phyloP scores from a whole-genome alignment of 83 land plant genomes.

The Isoetes engelmannii region DNA sequence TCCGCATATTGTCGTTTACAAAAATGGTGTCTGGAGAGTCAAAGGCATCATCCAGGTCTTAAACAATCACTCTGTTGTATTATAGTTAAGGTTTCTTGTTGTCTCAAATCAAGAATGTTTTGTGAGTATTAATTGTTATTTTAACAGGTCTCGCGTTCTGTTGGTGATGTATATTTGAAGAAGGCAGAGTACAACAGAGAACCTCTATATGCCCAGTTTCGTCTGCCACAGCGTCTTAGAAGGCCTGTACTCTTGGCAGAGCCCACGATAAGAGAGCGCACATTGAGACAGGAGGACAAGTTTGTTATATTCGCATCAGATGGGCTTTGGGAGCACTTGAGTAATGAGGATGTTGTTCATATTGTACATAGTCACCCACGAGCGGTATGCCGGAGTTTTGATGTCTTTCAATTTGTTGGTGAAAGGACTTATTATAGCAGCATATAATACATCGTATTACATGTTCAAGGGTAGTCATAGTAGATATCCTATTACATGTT shows the following conservation, averaged over 20 bases:
- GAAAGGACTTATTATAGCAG: too few species aligned
- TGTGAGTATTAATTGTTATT: not conserved
- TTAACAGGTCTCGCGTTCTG: constrained; percentile 55
- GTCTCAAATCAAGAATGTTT: too few species aligned
- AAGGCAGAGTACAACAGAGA: constrained; percentile 41
- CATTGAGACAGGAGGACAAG: constrained; percentile 20
- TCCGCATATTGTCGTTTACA: constrained; percentile 17
- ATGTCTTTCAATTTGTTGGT: too few species aligned
- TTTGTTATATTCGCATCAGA: constrained; percentile 44
- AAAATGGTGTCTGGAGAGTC: constrained; percentile 61
- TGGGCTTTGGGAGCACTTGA: constrained; percentile 54
- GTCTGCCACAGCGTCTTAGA: constrained; percentile 37
- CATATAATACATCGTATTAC: too few species aligned
- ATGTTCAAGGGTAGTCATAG: too few species aligned
- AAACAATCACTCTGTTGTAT: too few species aligned
- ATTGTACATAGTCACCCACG: constrained; percentile 42
- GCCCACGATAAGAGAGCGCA: constrained; percentile 33
- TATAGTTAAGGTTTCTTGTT: too few species aligned
- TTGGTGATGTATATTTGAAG: constrained; percentile 58
- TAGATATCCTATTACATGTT: too few species aligned
- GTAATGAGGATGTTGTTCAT: constrained; percentile 46
- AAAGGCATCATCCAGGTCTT: constrained; percentile 68
- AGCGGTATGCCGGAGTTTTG: constrained; percentile 27
- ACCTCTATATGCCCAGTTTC: constrained; percentile 35
- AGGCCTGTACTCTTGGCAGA: constrained; percentile 51